Base-by-base conservation (phyloP, 1,139 yeast species). In the Suhomyces ambrosiae region DNA sequence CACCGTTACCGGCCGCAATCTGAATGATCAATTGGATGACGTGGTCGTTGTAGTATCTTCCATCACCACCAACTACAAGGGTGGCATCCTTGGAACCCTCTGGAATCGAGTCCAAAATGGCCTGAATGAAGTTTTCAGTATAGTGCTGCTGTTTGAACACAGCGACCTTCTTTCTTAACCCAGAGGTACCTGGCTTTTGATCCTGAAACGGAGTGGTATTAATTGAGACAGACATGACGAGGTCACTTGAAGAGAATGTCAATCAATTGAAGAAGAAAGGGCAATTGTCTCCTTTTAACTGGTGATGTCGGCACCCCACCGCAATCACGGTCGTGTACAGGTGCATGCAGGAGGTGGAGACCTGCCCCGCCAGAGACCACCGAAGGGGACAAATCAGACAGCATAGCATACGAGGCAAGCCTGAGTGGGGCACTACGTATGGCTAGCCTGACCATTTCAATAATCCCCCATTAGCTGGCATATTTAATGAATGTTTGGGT, bases 141-240 rank as follows among this genome's bases (percentile, higher is more conserved):
- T 92, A 92, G 58, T 87, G 72, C 8, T 76, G 74, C 56, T 84
- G 82, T 63, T 87, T 78, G 68, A 92, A 92, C 18, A 87, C 94
- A 22, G 74, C 74, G 32, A 90, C 96, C 66, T 85, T 88, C 72
- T 92, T 92, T 57, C 98, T 80, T 40, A 92, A 79, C 22, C 98
- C 98, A 5, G 97, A 90, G 14, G 98, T 92, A 29, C 98, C 98
- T 12, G 98, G 98, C 61, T 90, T 92, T 63, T 92, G 98, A 66
- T 90, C 98, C 34, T 68, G 74, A 62, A 79, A 90, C 2, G 96
- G 83, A 15, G 75, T 79, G n/a, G 97, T 90, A 23, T 69, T 43
- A 38, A 61, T 45, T 18, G 62, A 46, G 25, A 13, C 28, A 14
- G 37, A 33, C 37, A 33, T 33, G 23, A n/a, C n/a, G n/a, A n/a